Percentiles rank a stretch among this genome's conserved stretches.
Evolutionary conservation across 768 basidiomycete genomes (phyloP).

Genomic region (Candolleomyces efflorescens): DNA sequence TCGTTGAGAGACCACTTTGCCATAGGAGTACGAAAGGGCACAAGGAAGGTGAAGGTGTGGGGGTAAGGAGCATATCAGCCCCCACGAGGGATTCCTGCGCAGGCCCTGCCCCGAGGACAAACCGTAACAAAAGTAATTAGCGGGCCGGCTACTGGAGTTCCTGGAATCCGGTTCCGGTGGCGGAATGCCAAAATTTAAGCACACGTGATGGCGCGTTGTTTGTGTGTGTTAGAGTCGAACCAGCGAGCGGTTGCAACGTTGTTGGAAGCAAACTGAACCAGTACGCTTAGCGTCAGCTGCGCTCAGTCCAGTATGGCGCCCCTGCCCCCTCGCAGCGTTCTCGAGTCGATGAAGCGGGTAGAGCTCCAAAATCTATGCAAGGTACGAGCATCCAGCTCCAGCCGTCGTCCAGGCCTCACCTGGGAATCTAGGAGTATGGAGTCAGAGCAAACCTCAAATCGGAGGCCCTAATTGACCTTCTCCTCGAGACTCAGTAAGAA

Average conservation of each 20-base stretch:
- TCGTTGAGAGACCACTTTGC: conserved; percentile 49
- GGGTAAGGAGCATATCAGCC: neutral
- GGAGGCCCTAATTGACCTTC: conserved; percentile 70
- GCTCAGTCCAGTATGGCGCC: conserved; percentile 30
- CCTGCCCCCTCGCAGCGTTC: conserved; percentile 35
- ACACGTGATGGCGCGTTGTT: conserved; percentile 50
- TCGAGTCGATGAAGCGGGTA: conserved; percentile 42
- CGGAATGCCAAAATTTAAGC: neutral
- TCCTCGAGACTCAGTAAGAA: conserved; percentile 54
- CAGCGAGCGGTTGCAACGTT: conserved; percentile 10
- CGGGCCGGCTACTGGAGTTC: neutral
- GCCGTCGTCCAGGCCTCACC: conserved; percentile 13
- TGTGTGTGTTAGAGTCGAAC: conserved; percentile 46
- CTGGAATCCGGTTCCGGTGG: neutral
- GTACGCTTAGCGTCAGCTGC: conserved; percentile 8
- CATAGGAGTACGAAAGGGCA: conserved; percentile 26
- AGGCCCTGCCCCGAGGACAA: no score
- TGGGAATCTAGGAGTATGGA: conserved; percentile 59
- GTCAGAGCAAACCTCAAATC: conserved; percentile 82
- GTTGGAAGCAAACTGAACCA: neutral
- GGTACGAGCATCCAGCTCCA: conserved; percentile 28
- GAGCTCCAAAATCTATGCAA: conserved; percentile 69
- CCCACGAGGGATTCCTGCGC: neutral
- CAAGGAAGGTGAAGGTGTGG: conserved; percentile 4
- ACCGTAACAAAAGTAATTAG: neutral